Conservation (phyloP, 2,329 filamentous ascomycete species). For the Cladophialophora carrionii region DNA sequence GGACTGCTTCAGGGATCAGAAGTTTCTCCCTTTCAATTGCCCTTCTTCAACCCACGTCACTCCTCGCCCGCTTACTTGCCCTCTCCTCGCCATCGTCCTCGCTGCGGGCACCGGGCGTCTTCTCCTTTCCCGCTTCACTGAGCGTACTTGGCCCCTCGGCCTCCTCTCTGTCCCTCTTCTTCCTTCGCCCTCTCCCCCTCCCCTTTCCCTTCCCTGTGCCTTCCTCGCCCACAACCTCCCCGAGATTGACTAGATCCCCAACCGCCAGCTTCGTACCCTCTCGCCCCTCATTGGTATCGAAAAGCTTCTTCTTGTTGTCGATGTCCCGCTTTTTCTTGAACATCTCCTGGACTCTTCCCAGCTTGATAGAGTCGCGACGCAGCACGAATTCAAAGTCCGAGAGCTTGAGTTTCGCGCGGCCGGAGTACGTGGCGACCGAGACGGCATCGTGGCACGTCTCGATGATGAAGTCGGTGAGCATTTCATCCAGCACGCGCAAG, state of each 20-base stretch:
- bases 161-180: conserved; percentile 36
- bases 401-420: conserved; percentile 95
- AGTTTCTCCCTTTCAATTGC: neutral
- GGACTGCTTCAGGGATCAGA: neutral
- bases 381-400: conserved; percentile 97
- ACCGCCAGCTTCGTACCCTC: conserved; percentile 33
- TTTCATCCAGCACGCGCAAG: conserved; percentile 86
- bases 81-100: conserved; percentile 28
- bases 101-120: conserved; percentile 25
- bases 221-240: conserved; percentile 38
- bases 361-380: conserved; percentile 78
- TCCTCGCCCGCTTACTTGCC: conserved; percentile 30
- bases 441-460: conserved; percentile 90
- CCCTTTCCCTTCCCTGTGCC: conserved; percentile 38
- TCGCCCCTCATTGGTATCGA: conserved; percentile 54
- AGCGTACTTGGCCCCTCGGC: conserved; percentile 12
- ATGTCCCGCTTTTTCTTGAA: conserved; percentile 86
- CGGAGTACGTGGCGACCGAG: conserved; percentile 78
- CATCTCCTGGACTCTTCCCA: conserved; percentile 87
- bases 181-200: conserved; percentile 36
- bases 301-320: conserved; percentile 74
- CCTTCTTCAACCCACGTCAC: conserved; percentile 31
- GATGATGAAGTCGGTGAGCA: conserved; percentile 94
- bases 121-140: conserved; percentile 38
- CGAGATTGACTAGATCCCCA: conserved; percentile 36